Evolutionary conservation across 106 monocot genomes (phyloP), one percentile per base, ranked within the genome.

Genomic region (Narthecium ossifragum): DNA sequence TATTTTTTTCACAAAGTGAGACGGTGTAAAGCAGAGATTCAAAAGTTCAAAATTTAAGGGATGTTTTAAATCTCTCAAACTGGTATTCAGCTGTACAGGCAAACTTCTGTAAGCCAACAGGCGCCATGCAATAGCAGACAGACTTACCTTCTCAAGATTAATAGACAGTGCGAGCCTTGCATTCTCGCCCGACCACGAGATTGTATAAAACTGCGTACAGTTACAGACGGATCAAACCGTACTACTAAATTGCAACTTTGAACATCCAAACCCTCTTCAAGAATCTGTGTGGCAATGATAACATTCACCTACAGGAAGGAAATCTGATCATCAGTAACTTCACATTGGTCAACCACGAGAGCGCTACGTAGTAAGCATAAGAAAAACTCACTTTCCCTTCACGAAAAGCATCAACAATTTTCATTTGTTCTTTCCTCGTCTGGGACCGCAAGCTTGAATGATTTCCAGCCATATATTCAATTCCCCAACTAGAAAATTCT

Each of bases 221-320:
- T 86, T 31, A 38, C 41, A 53, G 72, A 50, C 12, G 60, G 81
- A 66, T 86, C 86, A 71, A 86, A 86, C 24, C 86, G 63, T 48
- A 86, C 32, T 11, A 86, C 86, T 47, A 86, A 66, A 33, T 86
- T 86, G 68, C 86, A 86, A 51, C 82, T 82, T 14, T 75, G 86
- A 4, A 86, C 81, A 66, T 86, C 86, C 29, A 86, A 50, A 14
- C 86, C 86, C 50, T 86, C 86, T 50, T 86, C 86, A n/a, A 86
- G 75, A 62, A 86, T 78, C 27, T 86, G 78, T 6, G 86, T 86
- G 28, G 86, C 78, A 52, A 86, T 68, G 51, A 86, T 86, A 32
- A 86, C 56, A 51, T 82, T 82, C 13, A 75, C 77, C 86, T 86
- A 37, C 29, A 68, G 14, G 27, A 62, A 55, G 0, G 30, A 29